Evolutionary conservation across 768 basidiomycete genomes (phyloP).

Genomic region (Pulveroboletus sp.): DNA sequence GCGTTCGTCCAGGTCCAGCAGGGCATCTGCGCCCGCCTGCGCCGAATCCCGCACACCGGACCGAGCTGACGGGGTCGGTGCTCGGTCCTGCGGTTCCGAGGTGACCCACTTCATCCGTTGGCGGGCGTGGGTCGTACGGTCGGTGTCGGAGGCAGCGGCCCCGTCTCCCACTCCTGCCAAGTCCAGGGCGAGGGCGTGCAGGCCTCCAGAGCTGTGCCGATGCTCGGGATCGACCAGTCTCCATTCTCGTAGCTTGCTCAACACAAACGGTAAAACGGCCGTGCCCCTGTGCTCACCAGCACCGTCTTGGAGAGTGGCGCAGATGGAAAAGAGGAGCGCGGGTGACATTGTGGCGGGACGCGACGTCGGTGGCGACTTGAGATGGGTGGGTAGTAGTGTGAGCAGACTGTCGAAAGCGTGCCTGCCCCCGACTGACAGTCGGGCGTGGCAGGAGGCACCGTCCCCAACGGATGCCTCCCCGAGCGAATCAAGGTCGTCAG

Average conservation of each 20-base stretch:
- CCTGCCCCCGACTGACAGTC: constrained; percentile 7
- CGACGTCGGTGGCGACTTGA: constrained; percentile 1
- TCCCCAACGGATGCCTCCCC: background rate
- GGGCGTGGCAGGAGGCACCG: background rate
- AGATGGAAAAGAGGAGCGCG: constrained; percentile 23
- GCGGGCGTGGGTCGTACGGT: background rate
- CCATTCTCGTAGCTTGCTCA: constrained; percentile 23
- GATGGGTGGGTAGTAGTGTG: constrained; percentile 10
- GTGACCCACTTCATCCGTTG: constrained; percentile 19
- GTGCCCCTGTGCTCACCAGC: background rate
- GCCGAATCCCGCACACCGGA: constrained; percentile 1
- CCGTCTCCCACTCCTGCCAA: constrained; percentile 12
- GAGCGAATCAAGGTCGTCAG: background rate
- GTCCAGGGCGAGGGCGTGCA: constrained; percentile 18
- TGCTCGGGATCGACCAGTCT: constrained; percentile 17
- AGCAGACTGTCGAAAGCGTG: constrained; percentile 14
- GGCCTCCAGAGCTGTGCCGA: constrained; percentile 10
- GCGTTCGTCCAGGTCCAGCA: background rate
- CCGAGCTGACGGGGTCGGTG: background rate
- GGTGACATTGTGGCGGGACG: constrained; percentile 7
- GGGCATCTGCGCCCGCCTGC: constrained; percentile 1
- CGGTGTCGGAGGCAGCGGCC: background rate
- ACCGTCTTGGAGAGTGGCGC: constrained; percentile 8
- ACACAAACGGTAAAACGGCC: constrained; percentile 19
- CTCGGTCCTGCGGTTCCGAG: constrained; percentile 2